Conservation (phyloP, 768 basidiomycete genomes). For the Leucosporidium scottii region DNA sequence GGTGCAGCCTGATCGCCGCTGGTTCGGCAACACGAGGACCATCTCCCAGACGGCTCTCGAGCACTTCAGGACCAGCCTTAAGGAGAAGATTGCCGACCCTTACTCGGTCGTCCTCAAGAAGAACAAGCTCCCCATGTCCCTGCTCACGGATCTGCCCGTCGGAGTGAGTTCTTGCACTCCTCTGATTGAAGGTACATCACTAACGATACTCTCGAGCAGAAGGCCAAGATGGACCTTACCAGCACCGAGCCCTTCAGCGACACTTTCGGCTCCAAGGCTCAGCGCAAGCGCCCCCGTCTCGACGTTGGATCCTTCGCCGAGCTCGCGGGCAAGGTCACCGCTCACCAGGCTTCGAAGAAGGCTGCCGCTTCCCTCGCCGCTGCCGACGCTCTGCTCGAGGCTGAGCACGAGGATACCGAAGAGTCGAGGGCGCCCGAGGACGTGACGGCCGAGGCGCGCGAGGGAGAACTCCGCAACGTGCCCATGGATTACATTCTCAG, state of each 20-base stretch:
- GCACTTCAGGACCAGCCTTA: conserved; percentile 86
- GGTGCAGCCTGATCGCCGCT: conserved; percentile 88
- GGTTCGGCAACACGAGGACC: conserved; percentile 99
- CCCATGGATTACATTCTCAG: conserved; percentile 51
- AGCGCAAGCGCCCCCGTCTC: conserved; percentile 78
- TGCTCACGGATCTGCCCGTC: conserved; percentile 68
- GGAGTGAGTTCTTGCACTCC: conserved; percentile 52
- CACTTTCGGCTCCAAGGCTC: conserved; percentile 93
- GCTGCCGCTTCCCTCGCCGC: conserved; percentile 15
- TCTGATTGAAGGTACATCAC: neutral
- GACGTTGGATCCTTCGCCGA: conserved; percentile 91
- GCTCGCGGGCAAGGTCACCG: conserved; percentile 47
- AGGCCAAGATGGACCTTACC: conserved; percentile 80
- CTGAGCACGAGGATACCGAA: conserved; percentile 26
- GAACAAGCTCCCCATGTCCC: conserved; percentile 95
- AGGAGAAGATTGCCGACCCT: conserved; percentile 78
- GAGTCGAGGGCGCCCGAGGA: conserved; percentile 23
- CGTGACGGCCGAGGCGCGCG: conserved; percentile 17
- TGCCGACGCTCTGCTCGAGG: conserved; percentile 19
- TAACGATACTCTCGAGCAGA: conserved; percentile 1
- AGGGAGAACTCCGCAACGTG: conserved; percentile 20
- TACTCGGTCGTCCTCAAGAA: conserved; percentile 88
- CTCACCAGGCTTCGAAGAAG: conserved; percentile 7
- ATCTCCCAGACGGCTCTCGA: conserved; percentile 94
- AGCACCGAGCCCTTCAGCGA: conserved; percentile 91